phyloP scores from a whole-genome alignment of 2,329 filamentous ascomycete species.

The Botrytis sinoallii region DNA sequence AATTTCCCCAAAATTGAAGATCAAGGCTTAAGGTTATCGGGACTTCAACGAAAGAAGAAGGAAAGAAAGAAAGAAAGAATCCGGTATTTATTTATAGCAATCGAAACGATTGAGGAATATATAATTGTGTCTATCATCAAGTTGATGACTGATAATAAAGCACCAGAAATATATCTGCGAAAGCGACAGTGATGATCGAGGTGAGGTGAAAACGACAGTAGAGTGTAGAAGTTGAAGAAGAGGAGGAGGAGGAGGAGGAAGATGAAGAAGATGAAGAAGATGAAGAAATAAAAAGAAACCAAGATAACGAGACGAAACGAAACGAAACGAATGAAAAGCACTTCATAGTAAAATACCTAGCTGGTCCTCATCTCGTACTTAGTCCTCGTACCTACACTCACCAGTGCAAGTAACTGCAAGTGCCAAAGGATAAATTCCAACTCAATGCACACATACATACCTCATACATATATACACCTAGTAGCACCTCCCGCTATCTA shows the following conservation, averaged over 20 bases:
- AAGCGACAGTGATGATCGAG: slow-evolving; percentile 18
- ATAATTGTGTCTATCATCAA: neutral
- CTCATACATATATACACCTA: neutral
- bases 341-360: neutral
- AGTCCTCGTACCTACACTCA: neutral
- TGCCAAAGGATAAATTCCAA: slow-evolving; percentile 13
- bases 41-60: neutral
- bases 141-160: neutral
- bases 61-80: neutral
- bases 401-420: neutral
- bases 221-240: neutral
- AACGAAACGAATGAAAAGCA: neutral
- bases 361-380: neutral
- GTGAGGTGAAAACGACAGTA: neutral
- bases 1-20: neutral
- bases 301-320: neutral
- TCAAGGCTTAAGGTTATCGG: neutral
- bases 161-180: neutral
- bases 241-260: neutral
- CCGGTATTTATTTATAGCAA: neutral
- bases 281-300: neutral
- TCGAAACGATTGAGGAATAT: neutral
- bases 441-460: neutral
- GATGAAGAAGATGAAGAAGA: neutral
- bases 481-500: neutral